phyloP scores from a whole-genome alignment of 108 stramenopile genomes.

The Nitzschia inconspicua region DNA sequence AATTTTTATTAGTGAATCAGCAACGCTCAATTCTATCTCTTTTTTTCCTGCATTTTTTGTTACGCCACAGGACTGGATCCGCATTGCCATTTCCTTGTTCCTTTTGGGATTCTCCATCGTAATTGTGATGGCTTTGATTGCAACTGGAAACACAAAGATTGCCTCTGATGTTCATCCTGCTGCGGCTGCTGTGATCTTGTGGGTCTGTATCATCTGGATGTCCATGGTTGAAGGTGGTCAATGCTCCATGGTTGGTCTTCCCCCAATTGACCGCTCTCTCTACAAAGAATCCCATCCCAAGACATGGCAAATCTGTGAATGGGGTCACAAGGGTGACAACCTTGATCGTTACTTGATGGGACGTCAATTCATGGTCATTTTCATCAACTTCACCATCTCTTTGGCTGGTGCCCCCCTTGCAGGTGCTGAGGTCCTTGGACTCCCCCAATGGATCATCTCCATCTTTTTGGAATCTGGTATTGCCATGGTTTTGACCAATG shows the following conservation, averaged over 20 bases:
- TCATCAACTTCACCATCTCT: conserved; percentile 72
- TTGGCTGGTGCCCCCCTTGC: conserved; percentile 55
- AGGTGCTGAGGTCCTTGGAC: conserved; percentile 49
- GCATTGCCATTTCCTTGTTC: conserved; percentile 28
- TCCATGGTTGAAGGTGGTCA: conserved; percentile 75
- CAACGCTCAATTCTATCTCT: no score
- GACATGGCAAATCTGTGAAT: conserved; percentile 48
- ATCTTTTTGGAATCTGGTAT: conserved; percentile 77
- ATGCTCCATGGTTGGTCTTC: conserved; percentile 70
- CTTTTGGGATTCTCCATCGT: conserved; percentile 62
- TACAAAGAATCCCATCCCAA: conserved; percentile 71
- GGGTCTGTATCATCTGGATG: conserved; percentile 55
- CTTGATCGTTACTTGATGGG: conserved; percentile 82
- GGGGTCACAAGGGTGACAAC: conserved; percentile 81
- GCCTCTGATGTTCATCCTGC: conserved; percentile 48
- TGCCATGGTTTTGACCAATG: conserved; percentile 70
- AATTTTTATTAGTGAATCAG: no score
- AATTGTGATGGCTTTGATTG: conserved; percentile 50
- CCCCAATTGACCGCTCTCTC: conserved; percentile 58
- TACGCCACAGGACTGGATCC: conserved; percentile 5
- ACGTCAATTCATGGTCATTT: conserved; percentile 86
- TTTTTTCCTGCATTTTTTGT: no score
- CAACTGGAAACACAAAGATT: conserved; percentile 52
- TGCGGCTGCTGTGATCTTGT: conserved; percentile 42
- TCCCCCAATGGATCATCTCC: conserved; percentile 47